Evolutionary conservation across 2,329 filamentous ascomycete genomes (phyloP).

Genomic region (Pseudogymnoascus sp.): DNA sequence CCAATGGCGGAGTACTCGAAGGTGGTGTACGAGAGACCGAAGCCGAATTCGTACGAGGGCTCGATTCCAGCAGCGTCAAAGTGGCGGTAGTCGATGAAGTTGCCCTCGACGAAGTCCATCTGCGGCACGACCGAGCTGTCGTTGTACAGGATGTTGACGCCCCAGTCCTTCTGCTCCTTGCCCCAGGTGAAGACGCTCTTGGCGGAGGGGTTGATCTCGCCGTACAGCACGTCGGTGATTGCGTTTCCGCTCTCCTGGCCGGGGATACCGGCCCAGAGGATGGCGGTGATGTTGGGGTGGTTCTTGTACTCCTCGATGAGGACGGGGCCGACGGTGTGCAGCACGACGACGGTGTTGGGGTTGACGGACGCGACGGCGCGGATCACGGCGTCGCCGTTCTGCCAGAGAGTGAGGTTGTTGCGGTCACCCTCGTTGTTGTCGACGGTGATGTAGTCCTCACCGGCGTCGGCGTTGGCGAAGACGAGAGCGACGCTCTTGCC

Average conservation of each 20-base stretch:
- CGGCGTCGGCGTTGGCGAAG: constrained; percentile 80
- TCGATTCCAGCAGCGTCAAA: constrained; percentile 52
- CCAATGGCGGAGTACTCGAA: constrained; percentile 67
- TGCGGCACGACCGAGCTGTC: constrained; percentile 54
- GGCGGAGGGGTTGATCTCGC: constrained; percentile 67
- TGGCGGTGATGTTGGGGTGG: constrained; percentile 73
- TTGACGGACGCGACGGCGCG: constrained; percentile 69
- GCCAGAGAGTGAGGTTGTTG: constrained; percentile 88
- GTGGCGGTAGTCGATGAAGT: constrained; percentile 74
- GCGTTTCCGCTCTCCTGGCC: constrained; percentile 79
- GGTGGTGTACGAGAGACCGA: constrained; percentile 71
- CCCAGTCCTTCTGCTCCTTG: constrained; percentile 33
- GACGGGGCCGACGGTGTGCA: constrained; percentile 79
- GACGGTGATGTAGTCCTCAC: constrained; percentile 78
- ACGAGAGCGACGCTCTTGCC: constrained; percentile 68
- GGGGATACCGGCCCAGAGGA: constrained; percentile 74
- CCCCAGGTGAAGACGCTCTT: constrained; percentile 79
- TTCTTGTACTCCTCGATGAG: constrained; percentile 68
- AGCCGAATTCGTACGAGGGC: constrained; percentile 75
- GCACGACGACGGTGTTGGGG: constrained; percentile 85
- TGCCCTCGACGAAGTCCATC: constrained; percentile 66
- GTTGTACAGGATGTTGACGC: constrained; percentile 36
- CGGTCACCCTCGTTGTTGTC: constrained; percentile 83
- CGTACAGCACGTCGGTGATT: constrained; percentile 77
- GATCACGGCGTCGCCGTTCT: constrained; percentile 71